These are phyloP conservation scores for Alternaria sp. DNA, from an alignment of 2,329 filamentous ascomycete genomes.

Conservation along the genomic window DNA sequence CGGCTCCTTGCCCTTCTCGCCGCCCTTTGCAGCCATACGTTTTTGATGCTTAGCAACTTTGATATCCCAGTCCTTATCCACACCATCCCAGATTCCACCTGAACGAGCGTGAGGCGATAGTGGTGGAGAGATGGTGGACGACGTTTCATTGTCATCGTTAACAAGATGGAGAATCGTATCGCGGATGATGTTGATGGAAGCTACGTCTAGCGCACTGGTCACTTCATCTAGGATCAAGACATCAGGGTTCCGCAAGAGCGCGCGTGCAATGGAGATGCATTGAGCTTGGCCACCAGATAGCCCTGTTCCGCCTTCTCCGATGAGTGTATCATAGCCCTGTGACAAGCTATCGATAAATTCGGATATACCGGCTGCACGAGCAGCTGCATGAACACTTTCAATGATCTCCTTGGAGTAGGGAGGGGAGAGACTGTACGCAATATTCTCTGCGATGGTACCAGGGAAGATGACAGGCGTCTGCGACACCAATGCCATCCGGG, in stretches of 20 bases:
- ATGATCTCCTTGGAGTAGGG: conserved; percentile 61
- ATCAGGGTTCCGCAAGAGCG: conserved; percentile 74
- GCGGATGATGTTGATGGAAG: conserved; percentile 71
- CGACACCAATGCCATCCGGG: conserved; percentile 72
- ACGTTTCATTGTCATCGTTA: background rate
- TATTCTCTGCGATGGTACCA: conserved; percentile 79
- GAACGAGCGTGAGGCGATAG: conserved; percentile 2
- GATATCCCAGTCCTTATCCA: conserved; percentile 19
- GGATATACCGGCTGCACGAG: conserved; percentile 72
- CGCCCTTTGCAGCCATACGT: background rate
- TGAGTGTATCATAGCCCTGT: conserved; percentile 72
- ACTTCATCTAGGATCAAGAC: conserved; percentile 88
- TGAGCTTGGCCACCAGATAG: conserved; percentile 87
- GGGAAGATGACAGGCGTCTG: conserved; percentile 82
- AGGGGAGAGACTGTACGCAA: conserved; percentile 76
- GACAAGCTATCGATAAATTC: conserved; percentile 79
- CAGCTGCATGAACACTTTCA: conserved; percentile 57
- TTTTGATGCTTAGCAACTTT: conserved; percentile 9
- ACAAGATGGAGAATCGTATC: conserved; percentile 68
- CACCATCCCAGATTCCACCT: conserved; percentile 25
- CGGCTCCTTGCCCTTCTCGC: conserved; percentile 23
- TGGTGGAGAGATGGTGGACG: background rate
- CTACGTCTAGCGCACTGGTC: conserved; percentile 79
- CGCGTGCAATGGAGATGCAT: conserved; percentile 80
- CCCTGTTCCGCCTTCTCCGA: conserved; percentile 78